Evolutionary conservation across 371 early-diverging fungal genomes (phyloP).

Genomic region (Gilbertella persicaria): DNA sequence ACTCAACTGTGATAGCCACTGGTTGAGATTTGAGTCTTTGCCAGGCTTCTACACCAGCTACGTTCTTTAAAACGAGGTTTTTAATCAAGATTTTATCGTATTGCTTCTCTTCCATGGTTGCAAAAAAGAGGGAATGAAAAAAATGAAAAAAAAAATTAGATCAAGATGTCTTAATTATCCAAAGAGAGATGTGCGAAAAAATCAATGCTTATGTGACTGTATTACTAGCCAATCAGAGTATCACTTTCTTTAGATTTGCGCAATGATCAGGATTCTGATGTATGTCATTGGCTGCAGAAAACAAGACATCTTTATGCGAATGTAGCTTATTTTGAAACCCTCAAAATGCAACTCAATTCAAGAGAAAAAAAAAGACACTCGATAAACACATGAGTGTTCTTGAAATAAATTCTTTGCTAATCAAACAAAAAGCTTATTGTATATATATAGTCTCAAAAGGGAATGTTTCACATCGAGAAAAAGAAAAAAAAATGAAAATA

Average conservation of each 20-base stretch:
- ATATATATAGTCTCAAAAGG: not conserved
- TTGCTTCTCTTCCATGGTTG: slow-evolving; percentile 11
- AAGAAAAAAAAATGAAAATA: not conserved
- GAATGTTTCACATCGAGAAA: not conserved
- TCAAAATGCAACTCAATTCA: no score
- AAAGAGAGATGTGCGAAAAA: no score
- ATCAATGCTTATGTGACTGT: not conserved
- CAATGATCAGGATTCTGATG: not conserved
- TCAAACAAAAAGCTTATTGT: no score
- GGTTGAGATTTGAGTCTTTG: slow-evolving; percentile 88
- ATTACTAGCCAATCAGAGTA: not conserved
- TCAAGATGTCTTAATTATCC: not conserved
- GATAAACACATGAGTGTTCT: no score
- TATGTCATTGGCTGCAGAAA: not conserved
- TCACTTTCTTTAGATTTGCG: not conserved
- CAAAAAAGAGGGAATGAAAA: slow-evolving; percentile 2
- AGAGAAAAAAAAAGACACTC: no score
- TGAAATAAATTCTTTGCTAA: no score
- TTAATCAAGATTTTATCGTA: slow-evolving; percentile 80
- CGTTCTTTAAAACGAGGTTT: slow-evolving; percentile 81
- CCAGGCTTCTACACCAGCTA: slow-evolving; percentile 94
- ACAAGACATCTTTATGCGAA: no score
- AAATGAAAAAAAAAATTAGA: slow-evolving; percentile 3
- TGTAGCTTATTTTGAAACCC: no score
- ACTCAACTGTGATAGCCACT: slow-evolving; percentile 72